Percentiles rank a stretch among this genome's conserved stretches.
Conservation (phyloP, 202 grass and related monocot genomes). For the Panicum hallii region DNA sequence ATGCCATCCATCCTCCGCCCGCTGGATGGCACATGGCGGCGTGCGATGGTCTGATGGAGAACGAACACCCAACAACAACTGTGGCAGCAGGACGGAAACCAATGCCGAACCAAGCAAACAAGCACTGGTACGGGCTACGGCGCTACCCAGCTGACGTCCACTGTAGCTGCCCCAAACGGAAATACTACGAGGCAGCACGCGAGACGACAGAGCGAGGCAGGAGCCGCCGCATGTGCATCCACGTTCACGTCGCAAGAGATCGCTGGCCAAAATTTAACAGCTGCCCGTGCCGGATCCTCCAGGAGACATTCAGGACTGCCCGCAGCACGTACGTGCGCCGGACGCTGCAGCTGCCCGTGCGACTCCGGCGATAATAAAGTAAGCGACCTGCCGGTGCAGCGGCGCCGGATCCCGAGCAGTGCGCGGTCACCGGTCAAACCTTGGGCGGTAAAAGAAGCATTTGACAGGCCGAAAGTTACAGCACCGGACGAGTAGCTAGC, state of each 20-base stretch:
- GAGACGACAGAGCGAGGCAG: neutral
- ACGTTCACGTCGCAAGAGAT: constrained; percentile 40
- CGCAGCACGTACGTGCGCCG: neutral
- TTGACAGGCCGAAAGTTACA: neutral
- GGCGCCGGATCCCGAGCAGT: neutral
- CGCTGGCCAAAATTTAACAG: constrained; percentile 15
- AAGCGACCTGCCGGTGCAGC: neutral
- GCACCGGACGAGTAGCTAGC: neutral
- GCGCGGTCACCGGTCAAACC: neutral
- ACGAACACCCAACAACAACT: neutral
- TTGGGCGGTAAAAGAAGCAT: constrained; percentile 11
- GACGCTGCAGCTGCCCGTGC: neutral
- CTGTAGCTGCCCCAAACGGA: neutral
- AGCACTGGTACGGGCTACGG: neutral
- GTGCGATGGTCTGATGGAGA: no score
- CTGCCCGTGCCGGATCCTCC: neutral
- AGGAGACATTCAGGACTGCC: neutral
- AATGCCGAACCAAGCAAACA: neutral
- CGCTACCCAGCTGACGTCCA: neutral
- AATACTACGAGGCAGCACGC: neutral
- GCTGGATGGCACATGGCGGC: no score
- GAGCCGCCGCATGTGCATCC: constrained; percentile 14
- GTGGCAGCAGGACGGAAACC: neutral
- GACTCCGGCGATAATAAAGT: neutral
- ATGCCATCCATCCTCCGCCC: neutral